Base-by-base conservation (phyloP, 306 rosid genomes). In the cucumber (Cucumis sativus) region DNA sequence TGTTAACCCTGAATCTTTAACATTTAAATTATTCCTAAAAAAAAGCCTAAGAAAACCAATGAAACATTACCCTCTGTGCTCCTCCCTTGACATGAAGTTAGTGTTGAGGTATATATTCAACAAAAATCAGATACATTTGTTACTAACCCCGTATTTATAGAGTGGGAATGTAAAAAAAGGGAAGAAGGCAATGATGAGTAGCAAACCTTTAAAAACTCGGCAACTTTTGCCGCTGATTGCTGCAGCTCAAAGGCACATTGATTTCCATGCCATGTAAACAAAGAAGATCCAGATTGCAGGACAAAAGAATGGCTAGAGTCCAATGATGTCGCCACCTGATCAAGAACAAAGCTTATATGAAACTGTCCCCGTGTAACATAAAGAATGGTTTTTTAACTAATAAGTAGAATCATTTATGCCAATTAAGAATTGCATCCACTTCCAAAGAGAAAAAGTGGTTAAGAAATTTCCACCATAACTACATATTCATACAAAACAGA, bases 241-340 rank as follows among this genome's bases (percentile, higher is more conserved):
- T 95, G 99, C 89, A 92, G 97, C 75, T 95, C 99, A 82, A 85
- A 71, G 43, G 92, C 80, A 80, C 90, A 84, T 83, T 92, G 97
- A 82, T 85, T 96, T 86, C 99, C 99, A 79, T 89, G 95, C 99
- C 99, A 96, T 63, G 84, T 84, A 80, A 96, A 96, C 80, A 92
- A 64, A 41, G 98, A 80, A 79, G 97, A 87, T 76, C 94, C 93
- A 83, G 98, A 85, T 88, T 92, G 99, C 80, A 96, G 85, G 73
- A 96, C 71, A 83, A 89, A 96, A 74, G 92, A 91, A 84, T 91
- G 93, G 9, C 84, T 80, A 67, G 99, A 85, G 87, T 85, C 93
- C 89, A 96, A 82, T 9, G 98, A 96, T 41, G 92, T 21, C 18
- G 93, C 98, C 70, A 86, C 96, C 98, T 96, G 87, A 86, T 83